Evolutionary conservation across 192 early-diverging fungal genomes (phyloP).

Genomic region (Coemansia sp.): DNA sequence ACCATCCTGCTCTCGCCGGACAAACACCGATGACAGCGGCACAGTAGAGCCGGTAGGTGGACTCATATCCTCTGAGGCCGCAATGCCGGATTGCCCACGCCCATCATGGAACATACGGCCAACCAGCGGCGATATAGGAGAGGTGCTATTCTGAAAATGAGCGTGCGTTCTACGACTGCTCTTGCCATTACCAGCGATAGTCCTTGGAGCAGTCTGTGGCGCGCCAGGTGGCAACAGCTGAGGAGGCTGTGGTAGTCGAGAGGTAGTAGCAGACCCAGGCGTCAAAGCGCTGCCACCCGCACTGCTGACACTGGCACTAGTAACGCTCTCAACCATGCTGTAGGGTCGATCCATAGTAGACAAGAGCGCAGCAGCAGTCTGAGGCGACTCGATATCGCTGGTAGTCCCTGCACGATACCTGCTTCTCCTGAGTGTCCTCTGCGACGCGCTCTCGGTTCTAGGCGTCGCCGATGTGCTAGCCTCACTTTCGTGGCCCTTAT

Average conservation of each 20-base stretch:
- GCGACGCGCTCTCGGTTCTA: neutral
- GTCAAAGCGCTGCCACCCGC: conserved; percentile 4
- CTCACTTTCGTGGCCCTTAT: conserved; percentile 13
- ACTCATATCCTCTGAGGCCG: neutral
- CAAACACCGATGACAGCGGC: conserved; percentile 17
- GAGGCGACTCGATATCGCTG: conserved; percentile 54
- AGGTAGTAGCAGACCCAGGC: conserved; percentile 3
- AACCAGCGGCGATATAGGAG: conserved; percentile 9
- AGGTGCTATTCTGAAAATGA: conserved; percentile 6
- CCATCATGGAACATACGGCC: conserved; percentile 10
- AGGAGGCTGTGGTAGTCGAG: neutral
- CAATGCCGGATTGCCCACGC: neutral
- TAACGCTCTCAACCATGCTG: conserved; percentile 54
- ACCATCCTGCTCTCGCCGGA: conserved; percentile 12
- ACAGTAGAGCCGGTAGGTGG: neutral
- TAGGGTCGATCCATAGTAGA: conserved; percentile 30
- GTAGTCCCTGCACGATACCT: conserved; percentile 53
- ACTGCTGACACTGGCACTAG: conserved; percentile 23
- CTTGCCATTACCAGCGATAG: neutral
- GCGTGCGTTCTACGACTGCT: neutral
- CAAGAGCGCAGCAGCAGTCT: conserved; percentile 15
- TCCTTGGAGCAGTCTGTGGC: conserved; percentile 1
- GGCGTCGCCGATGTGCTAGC: conserved; percentile 10
- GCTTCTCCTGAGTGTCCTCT: conserved; percentile 29
- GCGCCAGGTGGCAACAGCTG: conserved; percentile 1